Evolutionary conservation across 495 filamentous ascomycete genomes (phyloP).

Genomic region (Xylaria nigripes): DNA sequence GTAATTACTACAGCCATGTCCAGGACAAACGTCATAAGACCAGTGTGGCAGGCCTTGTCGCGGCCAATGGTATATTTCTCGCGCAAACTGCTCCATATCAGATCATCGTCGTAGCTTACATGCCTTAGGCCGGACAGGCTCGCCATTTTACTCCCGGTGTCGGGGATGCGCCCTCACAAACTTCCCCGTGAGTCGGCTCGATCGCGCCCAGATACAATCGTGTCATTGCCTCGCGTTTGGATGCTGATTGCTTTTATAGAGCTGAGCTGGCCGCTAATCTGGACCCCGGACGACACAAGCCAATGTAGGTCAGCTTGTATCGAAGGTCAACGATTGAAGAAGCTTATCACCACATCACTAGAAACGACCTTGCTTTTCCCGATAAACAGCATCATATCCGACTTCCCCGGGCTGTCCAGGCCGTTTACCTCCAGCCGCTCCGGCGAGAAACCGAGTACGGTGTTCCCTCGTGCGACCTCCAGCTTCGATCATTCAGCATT

Average conservation of each 20-base stretch:
- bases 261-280: not conserved
- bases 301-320: conserved; percentile 14
- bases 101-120: conserved; percentile 8
- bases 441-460: conserved; percentile 65
- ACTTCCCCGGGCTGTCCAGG: conserved; percentile 69
- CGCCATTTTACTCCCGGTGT: conserved; percentile 15
- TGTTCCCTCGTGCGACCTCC: conserved; percentile 79
- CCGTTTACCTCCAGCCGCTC: conserved; percentile 76
- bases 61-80: conserved; percentile 18
- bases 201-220: not conserved
- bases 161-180: conserved; percentile 15
- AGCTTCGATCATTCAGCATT: conserved; percentile 83
- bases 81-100: not conserved
- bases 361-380: conserved; percentile 21
- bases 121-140: conserved; percentile 16
- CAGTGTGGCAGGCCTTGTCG: conserved; percentile 21
- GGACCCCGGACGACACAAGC: conserved; percentile 5
- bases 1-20: conserved; percentile 19
- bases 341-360: conserved; percentile 9
- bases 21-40: conserved; percentile 19
- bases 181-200: conserved; percentile 15
- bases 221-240: not conserved
- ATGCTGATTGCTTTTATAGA: not conserved
- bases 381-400: conserved; percentile 36
- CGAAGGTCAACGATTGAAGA: not conserved